These are phyloP conservation scores for Discostella stelligeroides DNA, from an alignment of 108 stramenopile species.

Conservation along the genomic window DNA sequence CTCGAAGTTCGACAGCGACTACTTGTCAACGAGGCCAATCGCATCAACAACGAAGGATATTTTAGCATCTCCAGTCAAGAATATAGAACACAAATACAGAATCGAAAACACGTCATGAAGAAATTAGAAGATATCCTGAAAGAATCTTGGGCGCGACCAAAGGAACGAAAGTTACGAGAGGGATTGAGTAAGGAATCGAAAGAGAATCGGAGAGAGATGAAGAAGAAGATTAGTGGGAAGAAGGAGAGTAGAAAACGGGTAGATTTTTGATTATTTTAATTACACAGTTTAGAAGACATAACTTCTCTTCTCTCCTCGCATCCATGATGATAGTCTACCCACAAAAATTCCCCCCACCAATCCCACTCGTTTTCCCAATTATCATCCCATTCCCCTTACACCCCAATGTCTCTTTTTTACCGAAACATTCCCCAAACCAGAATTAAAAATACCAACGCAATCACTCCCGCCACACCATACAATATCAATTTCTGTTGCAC, in stretches of 20 bases:
- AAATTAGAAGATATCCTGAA: conserved; percentile 73
- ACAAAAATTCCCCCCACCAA: too few species aligned
- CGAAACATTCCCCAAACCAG: conserved; percentile 45
- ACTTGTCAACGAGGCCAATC: conserved; percentile 66
- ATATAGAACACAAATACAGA: conserved; percentile 85
- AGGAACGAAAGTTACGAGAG: conserved; percentile 68
- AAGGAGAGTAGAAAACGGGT: conserved; percentile 59
- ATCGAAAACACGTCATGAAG: conserved; percentile 75
- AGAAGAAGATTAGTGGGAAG: too few species aligned
- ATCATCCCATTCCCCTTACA: too few species aligned
- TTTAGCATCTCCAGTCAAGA: conserved; percentile 77
- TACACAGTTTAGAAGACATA: too few species aligned
- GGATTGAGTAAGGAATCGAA: conserved; percentile 68
- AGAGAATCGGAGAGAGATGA: conserved; percentile 65
- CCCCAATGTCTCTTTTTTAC: too few species aligned
- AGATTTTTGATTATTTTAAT: conserved; percentile 73
- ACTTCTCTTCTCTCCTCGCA: too few species aligned
- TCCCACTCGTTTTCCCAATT: too few species aligned
- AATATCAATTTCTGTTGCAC: conserved; percentile 91
- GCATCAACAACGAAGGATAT: conserved; percentile 86
- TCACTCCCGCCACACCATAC: conserved; percentile 74
- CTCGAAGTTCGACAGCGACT: too few species aligned
- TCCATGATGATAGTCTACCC: too few species aligned
- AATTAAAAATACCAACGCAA: conserved; percentile 60
- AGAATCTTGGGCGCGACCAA: conserved; percentile 72